Conservation (phyloP, 768 basidiomycete genomes). For the Boletales sp. region DNA sequence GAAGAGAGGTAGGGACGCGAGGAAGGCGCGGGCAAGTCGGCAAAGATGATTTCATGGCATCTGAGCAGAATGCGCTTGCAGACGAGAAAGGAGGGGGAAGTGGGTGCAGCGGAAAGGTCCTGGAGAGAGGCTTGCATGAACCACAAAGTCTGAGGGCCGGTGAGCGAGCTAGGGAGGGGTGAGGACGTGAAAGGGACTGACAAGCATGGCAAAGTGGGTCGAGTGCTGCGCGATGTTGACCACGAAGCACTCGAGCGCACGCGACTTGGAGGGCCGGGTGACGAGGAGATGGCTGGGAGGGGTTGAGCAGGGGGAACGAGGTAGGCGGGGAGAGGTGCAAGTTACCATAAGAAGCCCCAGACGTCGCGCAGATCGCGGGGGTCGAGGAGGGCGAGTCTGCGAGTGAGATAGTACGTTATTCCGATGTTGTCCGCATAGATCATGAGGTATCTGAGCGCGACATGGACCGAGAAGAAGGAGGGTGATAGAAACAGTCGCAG, state of each 20-base stretch:
- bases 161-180: slow-evolving; percentile 11
- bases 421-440: slow-evolving; percentile 84
- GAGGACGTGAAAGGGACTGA: slow-evolving; percentile 45
- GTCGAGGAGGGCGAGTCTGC: slow-evolving; percentile 65
- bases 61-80: slow-evolving; percentile 88
- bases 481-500: slow-evolving; percentile 90
- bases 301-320: slow-evolving; percentile 11
- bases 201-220: slow-evolving; percentile 93
- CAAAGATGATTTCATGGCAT: slow-evolving; percentile 96
- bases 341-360: slow-evolving; percentile 85
- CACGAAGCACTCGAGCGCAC: slow-evolving; percentile 92
- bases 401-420: slow-evolving; percentile 86
- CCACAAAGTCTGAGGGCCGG: slow-evolving; percentile 75
- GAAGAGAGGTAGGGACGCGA: slow-evolving; percentile 64
- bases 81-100: slow-evolving; percentile 78
- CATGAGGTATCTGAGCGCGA: slow-evolving; percentile 85
- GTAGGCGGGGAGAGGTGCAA: slow-evolving; percentile 11
- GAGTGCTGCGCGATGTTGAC: slow-evolving; percentile 85
- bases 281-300: slow-evolving; percentile 82
- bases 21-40: slow-evolving; percentile 68
- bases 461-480: slow-evolving; percentile 90
- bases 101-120: slow-evolving; percentile 56
- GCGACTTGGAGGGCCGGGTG: slow-evolving; percentile 86
- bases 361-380: slow-evolving; percentile 74
- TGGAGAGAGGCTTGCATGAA: slow-evolving; percentile 95